Base-by-base conservation (phyloP, 2,329 filamentous ascomycete genomes). In the Periconia digitata region DNA sequence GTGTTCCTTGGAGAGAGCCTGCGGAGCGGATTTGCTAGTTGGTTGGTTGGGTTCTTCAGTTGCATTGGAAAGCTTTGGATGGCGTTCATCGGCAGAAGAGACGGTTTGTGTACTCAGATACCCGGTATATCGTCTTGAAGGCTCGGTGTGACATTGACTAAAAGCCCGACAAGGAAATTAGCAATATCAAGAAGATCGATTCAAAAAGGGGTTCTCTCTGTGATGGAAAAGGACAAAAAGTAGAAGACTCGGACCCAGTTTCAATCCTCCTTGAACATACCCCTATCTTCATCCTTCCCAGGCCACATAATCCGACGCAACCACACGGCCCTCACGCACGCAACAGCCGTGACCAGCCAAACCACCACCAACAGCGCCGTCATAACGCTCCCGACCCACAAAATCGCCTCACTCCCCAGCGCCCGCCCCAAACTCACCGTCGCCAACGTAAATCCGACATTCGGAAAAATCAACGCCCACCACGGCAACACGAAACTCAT, bases 1-100 rank as follows among this genome's bases (percentile, higher is more conserved):
- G 87, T 0, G 90, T 96, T n/a, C 84, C 87, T 36, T 96, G 90
- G 87, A 81, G 90, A 59, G 89, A 67, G 46, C 63, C 67, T 68
- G 79, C 46, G 37, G 60, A 70, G 47, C 48, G 66, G 47, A 59
- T 69, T 13, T 70, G 66, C 32, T 70, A 44, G 49, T 18, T 29
- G 3, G 15, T 10, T 8, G 22, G 8, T 13, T 16, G 38, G 15
- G 16, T n/a, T n/a, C n/a, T n/a, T n/a, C n/a, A n/a, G n/a, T 22
- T 32, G 10, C 12, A 6, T 34, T 18, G 16, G 24, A 34, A 24
- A 24, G 20, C 38, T n/a, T n/a, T n/a, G n/a, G n/a, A n/a, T n/a
- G n/a, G n/a, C n/a, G n/a, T n/a, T n/a, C n/a, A n/a, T n/a, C n/a
- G n/a, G n/a, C n/a, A n/a, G n/a, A n/a, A n/a, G n/a, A n/a, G n/a